These are phyloP conservation scores for Geotrichum fermentans DNA, from an alignment of 1,139 yeast genomes.

Conservation along the genomic window DNA sequence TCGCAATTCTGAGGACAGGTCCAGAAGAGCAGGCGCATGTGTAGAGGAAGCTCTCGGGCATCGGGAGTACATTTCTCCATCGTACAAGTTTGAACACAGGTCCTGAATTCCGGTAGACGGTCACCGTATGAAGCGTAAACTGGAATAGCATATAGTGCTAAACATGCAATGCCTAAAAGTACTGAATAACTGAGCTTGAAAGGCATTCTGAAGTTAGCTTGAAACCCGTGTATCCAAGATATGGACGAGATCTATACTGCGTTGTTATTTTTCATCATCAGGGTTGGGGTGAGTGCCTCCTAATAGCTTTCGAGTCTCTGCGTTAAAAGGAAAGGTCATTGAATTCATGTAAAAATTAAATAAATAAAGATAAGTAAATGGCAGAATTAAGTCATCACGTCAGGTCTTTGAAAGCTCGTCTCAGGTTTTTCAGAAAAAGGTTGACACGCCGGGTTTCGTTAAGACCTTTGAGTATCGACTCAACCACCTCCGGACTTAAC, in stretches of 20 bases:
- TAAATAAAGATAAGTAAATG: not conserved
- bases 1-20: constrained; percentile 80
- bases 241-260: too few relatives aligned
- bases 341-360: not conserved
- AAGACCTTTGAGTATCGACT: constrained; percentile 21
- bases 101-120: constrained; percentile 59
- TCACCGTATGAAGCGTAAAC: constrained; percentile 69
- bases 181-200: not conserved
- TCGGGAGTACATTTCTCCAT: constrained; percentile 36
- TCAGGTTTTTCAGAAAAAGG: constrained; percentile 27
- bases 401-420: constrained; percentile 17
- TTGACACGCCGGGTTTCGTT: constrained; percentile 25
- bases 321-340: not conserved
- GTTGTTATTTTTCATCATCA: too few relatives aligned
- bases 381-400: not conserved
- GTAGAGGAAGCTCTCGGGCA: constrained; percentile 38
- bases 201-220: not conserved
- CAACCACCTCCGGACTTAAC: constrained; percentile 21
- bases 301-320: not conserved
- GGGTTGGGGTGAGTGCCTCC: not conserved
- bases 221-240: too few relatives aligned
- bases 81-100: constrained; percentile 61
- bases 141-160: constrained; percentile 6
- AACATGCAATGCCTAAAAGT: not conserved
- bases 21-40: constrained; percentile 60